Base-by-base conservation (phyloP, 140 eudicot species). In the Stevia rebaudiana region DNA sequence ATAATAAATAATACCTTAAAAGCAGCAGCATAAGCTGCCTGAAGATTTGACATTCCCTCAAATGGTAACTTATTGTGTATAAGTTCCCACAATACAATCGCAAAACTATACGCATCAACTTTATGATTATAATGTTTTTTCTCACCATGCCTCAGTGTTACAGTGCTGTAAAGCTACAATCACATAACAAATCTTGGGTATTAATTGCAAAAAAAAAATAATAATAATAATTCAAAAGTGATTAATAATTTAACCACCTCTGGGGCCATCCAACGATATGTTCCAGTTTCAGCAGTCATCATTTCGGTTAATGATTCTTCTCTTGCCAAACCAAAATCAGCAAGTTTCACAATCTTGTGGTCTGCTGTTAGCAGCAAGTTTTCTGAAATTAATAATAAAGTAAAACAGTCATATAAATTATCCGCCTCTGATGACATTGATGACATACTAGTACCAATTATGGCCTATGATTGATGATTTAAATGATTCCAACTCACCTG, bases 281-380 rank as follows among this genome's bases (percentile, higher is more conserved):
- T 91, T 77, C 98, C 98, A 0, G 98, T 92, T 76, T 92, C 98
- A 22, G 98, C 96, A 18, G 98, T 92, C 98, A 92, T 92, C 98
- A 92, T 92, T 79, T 92, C 98, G 10, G 98, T 92, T 79, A 92
- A 79, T 10, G 98, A 81, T 68, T 92, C 96, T 80, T 92, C 98
- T 72, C 98, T 92, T 22, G 98, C 98, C 71, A 92, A 81, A 63
- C 98, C 98, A 69, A 92, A 92, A 78, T 92, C 98, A 65, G 96
- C 98, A 37, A 92, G 96, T 74, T 92, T 88, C 43, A 92, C 89
- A 37, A 77, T 79, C 80, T 79, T 88, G 74, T 79, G 84, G 67
- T 92, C 98, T 57, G 84, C 94, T 13, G 96, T 92, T 75, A 92
- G 72, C 54, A 92, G 82, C 83, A 92, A 60, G 68, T 92, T 92